Conservation (phyloP, 2,329 filamentous ascomycete genomes). For the Plenodomus lindquistii region DNA sequence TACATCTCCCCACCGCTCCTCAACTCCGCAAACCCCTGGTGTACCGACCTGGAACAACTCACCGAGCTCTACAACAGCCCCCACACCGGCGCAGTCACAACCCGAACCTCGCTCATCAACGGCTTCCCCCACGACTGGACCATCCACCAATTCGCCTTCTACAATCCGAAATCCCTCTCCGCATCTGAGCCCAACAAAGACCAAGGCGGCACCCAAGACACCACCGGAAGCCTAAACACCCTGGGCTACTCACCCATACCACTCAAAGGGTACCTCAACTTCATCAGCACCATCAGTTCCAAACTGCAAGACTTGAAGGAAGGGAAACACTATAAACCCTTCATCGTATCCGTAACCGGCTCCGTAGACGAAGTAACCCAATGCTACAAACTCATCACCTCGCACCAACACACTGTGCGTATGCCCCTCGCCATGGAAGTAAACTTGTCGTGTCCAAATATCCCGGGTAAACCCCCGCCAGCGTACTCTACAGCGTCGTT, state of each 20-base stretch:
- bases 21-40: constrained; percentile 78
- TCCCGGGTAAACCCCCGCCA: constrained; percentile 68
- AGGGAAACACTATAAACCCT: constrained; percentile 53
- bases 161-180: constrained; percentile 52
- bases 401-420: constrained; percentile 30
- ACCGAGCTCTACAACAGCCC: constrained; percentile 62
- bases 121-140: constrained; percentile 66
- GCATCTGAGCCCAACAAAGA: constrained; percentile 23
- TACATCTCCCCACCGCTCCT: constrained; percentile 67
- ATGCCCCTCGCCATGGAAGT: constrained; percentile 71
- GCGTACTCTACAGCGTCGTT: constrained; percentile 65
- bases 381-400: constrained; percentile 59
- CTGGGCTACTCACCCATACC: constrained; percentile 72
- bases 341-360: constrained; percentile 75
- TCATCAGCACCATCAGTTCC: constrained; percentile 55
- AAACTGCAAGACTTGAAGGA: constrained; percentile 7
- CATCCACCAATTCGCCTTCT: constrained; percentile 69
- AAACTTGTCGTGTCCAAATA: constrained; percentile 80
- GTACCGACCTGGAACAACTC: constrained; percentile 67
- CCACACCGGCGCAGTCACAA: constrained; percentile 74
- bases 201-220: constrained; percentile 23
- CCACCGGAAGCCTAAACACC: constrained; percentile 61
- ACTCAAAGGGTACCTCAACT: constrained; percentile 62
- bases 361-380: constrained; percentile 58
- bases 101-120: constrained; percentile 66